A percentile compares a stretch with the other conserved stretches of the same genome.
Conservation (phyloP, 2,329 filamentous ascomycete genomes). For the Apiospora hydei region DNA sequence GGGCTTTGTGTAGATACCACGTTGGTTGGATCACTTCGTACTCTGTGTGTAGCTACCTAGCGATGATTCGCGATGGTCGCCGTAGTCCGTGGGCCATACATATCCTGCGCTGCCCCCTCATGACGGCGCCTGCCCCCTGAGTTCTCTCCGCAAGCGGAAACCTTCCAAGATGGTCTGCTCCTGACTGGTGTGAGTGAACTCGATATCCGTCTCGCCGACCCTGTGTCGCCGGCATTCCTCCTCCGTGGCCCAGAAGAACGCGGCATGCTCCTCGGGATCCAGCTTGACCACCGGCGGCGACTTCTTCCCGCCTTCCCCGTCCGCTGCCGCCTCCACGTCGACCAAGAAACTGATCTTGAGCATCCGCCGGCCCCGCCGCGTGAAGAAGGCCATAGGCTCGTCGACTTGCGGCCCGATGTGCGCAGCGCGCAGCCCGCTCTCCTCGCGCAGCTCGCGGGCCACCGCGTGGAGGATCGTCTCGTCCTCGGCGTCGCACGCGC, state of each 20-base stretch:
- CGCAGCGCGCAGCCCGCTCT: conserved; percentile 44
- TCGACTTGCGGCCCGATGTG: conserved; percentile 35
- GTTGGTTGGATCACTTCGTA: neutral
- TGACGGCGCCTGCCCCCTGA: neutral
- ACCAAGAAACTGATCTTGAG: conserved; percentile 41
- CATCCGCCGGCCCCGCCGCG: conserved; percentile 30
- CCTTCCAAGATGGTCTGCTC: conserved; percentile 34
- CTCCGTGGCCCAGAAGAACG: conserved; percentile 43
- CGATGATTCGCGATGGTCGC: neutral
- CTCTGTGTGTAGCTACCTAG: neutral
- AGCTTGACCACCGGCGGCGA: conserved; percentile 35
- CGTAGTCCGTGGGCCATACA: neutral
- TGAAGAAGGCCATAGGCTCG: conserved; percentile 30
- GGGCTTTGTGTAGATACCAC: neutral
- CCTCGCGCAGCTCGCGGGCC: conserved; percentile 51
- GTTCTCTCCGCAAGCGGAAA: conserved; percentile 33
- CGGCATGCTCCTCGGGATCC: conserved; percentile 43
- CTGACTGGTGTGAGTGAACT: conserved; percentile 37
- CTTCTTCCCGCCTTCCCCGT: conserved; percentile 18
- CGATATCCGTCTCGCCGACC: conserved; percentile 36
- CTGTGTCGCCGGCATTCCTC: conserved; percentile 38
- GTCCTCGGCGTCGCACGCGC: conserved; percentile 47
- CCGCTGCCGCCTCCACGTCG: conserved; percentile 34
- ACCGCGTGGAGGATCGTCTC: conserved; percentile 46
- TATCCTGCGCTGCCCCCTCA: neutral